Evolutionary conservation across 2,329 filamentous ascomycete genomes (phyloP), one percentile per base, ranked within the genome.

Genomic region (Phyllosticta capitalensis): DNA sequence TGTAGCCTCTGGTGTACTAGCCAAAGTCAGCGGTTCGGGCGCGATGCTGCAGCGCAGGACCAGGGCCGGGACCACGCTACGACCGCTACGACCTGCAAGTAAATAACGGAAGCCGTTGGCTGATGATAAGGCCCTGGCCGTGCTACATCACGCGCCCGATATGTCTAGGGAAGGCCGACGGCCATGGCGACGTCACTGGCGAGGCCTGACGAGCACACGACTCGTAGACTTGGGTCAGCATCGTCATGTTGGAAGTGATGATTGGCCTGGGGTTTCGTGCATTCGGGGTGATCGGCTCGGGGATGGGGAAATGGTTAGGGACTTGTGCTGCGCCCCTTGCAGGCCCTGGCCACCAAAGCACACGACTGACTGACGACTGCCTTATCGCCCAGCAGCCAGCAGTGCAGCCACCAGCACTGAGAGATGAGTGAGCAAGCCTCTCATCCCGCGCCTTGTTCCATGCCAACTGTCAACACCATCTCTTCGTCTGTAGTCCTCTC

Each of bases 401-500:
- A 20, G 26, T 28, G 9, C 54, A 22, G 55, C 55, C 55, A 56
- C 54, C 54, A 55, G 21, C 33, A 17, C 54, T n/a, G n/a, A n/a
- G n/a, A n/a, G n/a, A n/a, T n/a, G n/a, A n/a, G n/a, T n/a, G n/a
- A n/a, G 28, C 38, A 24, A 33, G 50, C 12, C 21, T 22, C 38
- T 33, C 54, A 12, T 17, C 33, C 9, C 33, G 9, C 9, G 22
- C 24, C 24, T 26, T 22, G 28, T 59, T 22, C 45, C 54, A 53
- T 53, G 12, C 10, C 4, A 14, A 4, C 30, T 38, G 30, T 38
- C 33, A 6, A 1, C 14, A 28, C 53, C 49, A 61, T 24, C 58
- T 57, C 54, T 54, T 10, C 33, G 28, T 57, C 60, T 61, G 45
- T 55, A 64, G 63, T 63, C 62, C 58, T 10, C 51, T 52, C 24